Conservation (phyloP, 805 yeast genomes). For the Novakomyces olei region DNA sequence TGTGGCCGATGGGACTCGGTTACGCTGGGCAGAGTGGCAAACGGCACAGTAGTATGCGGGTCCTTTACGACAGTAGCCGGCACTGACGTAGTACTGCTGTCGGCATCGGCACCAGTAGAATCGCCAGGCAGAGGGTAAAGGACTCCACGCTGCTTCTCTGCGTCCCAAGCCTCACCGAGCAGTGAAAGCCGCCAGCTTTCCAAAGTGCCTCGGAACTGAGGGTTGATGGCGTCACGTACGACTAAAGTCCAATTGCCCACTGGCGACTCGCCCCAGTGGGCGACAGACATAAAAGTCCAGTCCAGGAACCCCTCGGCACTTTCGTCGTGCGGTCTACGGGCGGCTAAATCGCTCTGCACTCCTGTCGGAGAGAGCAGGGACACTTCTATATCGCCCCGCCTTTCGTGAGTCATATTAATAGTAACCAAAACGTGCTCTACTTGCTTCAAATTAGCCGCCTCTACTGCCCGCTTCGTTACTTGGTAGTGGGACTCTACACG, state of each 20-base stretch:
- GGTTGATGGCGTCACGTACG: slow-evolving; percentile 22
- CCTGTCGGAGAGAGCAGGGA: slow-evolving; percentile 57
- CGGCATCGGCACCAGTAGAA: too few species aligned
- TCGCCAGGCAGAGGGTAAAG: too few species aligned
- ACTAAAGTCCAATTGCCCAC: slow-evolving; percentile 63
- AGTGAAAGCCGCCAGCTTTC: slow-evolving; percentile 54
- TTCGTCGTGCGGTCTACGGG: slow-evolving; percentile 36
- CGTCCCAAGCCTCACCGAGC: slow-evolving; percentile 39
- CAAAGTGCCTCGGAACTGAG: slow-evolving; percentile 17
- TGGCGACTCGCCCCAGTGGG: slow-evolving; percentile 83
- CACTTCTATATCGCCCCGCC: slow-evolving; percentile 50
- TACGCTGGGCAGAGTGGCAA: too few species aligned
- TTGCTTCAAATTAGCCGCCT: slow-evolving; percentile 36
- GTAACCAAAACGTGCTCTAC: slow-evolving; percentile 74
- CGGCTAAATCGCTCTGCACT: slow-evolving; percentile 48
- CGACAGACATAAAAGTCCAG: slow-evolving; percentile 95
- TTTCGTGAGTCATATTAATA: slow-evolving; percentile 40
- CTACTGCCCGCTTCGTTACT: slow-evolving; percentile 28
- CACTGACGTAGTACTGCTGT: too few species aligned
- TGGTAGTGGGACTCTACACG: slow-evolving; percentile 16
- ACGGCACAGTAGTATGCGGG: too few species aligned
- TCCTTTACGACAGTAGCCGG: too few species aligned
- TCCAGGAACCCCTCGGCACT: slow-evolving; percentile 37
- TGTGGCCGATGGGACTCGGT: too few species aligned
- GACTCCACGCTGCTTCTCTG: too few species aligned